Evolutionary conservation across 495 filamentous ascomycete genomes (phyloP).

Genomic region (Usnea hakonensis): DNA sequence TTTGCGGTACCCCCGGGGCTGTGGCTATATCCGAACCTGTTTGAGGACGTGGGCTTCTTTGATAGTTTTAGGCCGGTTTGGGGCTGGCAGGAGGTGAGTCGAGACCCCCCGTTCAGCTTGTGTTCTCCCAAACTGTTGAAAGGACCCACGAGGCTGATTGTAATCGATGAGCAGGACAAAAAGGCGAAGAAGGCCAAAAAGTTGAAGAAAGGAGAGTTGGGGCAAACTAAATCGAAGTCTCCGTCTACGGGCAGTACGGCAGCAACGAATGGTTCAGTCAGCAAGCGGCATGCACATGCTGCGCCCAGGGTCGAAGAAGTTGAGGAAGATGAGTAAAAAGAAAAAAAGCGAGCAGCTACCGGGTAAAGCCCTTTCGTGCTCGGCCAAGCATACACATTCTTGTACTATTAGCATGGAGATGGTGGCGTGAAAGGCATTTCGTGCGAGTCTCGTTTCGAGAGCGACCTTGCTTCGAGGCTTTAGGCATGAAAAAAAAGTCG

Average conservation of each 20-base stretch:
- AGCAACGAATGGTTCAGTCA: conserved; percentile 4
- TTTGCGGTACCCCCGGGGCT: conserved; percentile 78
- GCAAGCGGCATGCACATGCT: conserved; percentile 10
- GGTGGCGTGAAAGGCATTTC: too few species aligned
- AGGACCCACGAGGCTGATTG: neutral
- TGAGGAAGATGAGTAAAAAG: conserved; percentile 17
- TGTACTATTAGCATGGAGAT: too few species aligned
- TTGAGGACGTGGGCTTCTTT: conserved; percentile 97
- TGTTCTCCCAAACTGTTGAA: neutral
- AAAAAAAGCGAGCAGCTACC: too few species aligned
- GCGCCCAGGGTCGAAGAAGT: conserved; percentile 21
- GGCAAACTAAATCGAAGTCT: neutral
- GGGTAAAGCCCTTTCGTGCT: too few species aligned
- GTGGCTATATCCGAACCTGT: conserved; percentile 97
- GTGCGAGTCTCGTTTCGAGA: too few species aligned
- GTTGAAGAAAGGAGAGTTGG: neutral
- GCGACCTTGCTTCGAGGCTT: too few species aligned
- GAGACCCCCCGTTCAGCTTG: neutral
- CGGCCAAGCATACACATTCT: neutral
- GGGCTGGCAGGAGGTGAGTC: conserved; percentile 94
- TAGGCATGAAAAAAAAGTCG: too few species aligned
- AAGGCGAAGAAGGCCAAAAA: conserved; percentile 20
- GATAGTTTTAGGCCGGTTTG: conserved; percentile 95
- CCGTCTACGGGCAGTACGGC: neutral
- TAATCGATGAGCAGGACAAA: conserved; percentile 2